These are phyloP conservation scores for Priceomyces melissophilus DNA, from an alignment of 805 yeast species.

Conservation along the genomic window DNA sequence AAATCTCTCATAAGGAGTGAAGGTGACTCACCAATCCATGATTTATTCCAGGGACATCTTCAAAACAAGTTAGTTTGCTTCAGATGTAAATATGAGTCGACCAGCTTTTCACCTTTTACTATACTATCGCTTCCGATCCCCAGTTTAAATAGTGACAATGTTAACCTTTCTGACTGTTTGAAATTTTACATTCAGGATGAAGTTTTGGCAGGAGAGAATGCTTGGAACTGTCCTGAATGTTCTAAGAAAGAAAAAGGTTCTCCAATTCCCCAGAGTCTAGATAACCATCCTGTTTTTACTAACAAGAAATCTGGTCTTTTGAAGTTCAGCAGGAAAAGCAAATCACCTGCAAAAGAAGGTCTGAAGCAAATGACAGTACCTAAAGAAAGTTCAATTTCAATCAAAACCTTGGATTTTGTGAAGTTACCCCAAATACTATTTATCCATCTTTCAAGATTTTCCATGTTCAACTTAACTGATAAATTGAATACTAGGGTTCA, in stretches of 20 bases:
- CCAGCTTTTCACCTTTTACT: constrained; percentile 59
- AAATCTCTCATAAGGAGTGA: constrained; percentile 46
- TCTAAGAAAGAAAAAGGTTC: constrained; percentile 12
- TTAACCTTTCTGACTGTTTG: constrained; percentile 61
- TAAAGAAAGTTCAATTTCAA: constrained; percentile 12
- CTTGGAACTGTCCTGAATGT: constrained; percentile 84
- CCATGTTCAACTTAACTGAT: constrained; percentile 50
- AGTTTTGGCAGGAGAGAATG: constrained; percentile 66
- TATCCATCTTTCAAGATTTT: constrained; percentile 42
- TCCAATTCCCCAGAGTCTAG: constrained; percentile 16
- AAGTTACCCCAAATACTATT: constrained; percentile 36
- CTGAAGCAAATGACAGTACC: constrained; percentile 4
- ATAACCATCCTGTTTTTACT: constrained; percentile 36
- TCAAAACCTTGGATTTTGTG: constrained; percentile 28
- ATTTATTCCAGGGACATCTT: constrained; percentile 68
- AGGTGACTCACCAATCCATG: constrained; percentile 66
- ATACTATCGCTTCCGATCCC: constrained; percentile 65
- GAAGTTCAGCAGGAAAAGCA: constrained; percentile 30
- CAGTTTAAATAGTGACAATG: constrained; percentile 19
- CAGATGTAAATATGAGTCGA: constrained; percentile 59
- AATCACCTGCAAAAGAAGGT: constrained; percentile 28
- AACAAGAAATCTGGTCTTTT: constrained; percentile 34
- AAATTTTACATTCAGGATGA: constrained; percentile 61
- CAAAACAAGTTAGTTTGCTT: constrained; percentile 63
- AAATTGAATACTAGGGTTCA: constrained; percentile 48